Conservation (phyloP, 2,329 filamentous ascomycete species). For the Colletotrichum liriopes region DNA sequence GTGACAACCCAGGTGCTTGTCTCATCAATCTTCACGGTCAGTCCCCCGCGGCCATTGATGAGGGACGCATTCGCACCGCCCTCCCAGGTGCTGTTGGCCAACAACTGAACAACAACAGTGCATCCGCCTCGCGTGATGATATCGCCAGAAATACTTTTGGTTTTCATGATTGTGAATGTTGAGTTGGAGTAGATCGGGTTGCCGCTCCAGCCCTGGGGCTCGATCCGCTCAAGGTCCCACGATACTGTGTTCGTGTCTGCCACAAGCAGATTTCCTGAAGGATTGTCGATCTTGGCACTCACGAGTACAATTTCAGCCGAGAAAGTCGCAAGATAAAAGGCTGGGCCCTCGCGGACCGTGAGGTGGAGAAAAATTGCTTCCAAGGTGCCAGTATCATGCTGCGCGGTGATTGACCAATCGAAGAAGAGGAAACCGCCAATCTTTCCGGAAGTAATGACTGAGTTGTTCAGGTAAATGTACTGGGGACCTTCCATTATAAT, state of each 20-base stretch:
- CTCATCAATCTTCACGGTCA: slow-evolving; percentile 16
- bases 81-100: slow-evolving; percentile 18
- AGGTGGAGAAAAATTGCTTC: slow-evolving; percentile 3
- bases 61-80: slow-evolving; percentile 2
- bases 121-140: slow-evolving; percentile 9
- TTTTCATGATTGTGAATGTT: slow-evolving; percentile 4
- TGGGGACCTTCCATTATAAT: slow-evolving; percentile 26
- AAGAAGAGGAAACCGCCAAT: slow-evolving; percentile 27
- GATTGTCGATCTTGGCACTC: slow-evolving; percentile 6
- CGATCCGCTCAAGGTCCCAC: slow-evolving; percentile 14
- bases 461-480: background rate
- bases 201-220: slow-evolving; percentile 21
- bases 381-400: slow-evolving; percentile 2
- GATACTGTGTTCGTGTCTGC: slow-evolving; percentile 16
- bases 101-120: background rate
- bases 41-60: slow-evolving; percentile 1
- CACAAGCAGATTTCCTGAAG: slow-evolving; percentile 5
- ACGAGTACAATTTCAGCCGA: background rate
- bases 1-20: slow-evolving; percentile 18
- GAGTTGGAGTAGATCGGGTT: slow-evolving; percentile 8
- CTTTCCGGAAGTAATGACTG: background rate
- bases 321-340: slow-evolving; percentile 2
- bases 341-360: slow-evolving; percentile 13
- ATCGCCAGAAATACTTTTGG: background rate
- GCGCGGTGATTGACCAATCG: slow-evolving; percentile 16